Base-by-base conservation (phyloP, 495 filamentous ascomycete genomes). In the Podospora tetraspora region DNA sequence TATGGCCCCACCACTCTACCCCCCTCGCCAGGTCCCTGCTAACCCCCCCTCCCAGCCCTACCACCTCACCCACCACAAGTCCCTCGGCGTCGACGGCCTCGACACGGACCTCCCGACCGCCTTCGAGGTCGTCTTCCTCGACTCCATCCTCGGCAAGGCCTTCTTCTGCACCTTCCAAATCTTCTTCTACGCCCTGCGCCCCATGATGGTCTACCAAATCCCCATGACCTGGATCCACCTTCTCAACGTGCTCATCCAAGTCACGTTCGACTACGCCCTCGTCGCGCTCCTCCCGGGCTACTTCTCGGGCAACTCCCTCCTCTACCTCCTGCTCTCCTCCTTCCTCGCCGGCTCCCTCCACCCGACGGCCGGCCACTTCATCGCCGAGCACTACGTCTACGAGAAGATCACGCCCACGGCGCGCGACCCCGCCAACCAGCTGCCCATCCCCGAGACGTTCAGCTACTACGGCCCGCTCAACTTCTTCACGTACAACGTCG, bases 141-240 rank as follows among this genome's bases (percentile, higher is more conserved):
- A 97, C 84, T 96, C 92, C n/a, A 85, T 99, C 75, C 86, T 94
- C 21, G 96, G 96, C 73, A 99, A 99, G 78, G 91, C 96, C 69
- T 98, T 99, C 85, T 99, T 99, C 87, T 96, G 92, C 83, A 98
- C 96, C 72, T 98, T 97, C 83, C 96, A 99, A 80, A 97, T 99
- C 78, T 83, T 99, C 76, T 99, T 99, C 87, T 99, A 99, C 84
- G 96, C 96, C 75, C 75, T 99, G n/a, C 92, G 96, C 5, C 96
- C 96, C 63, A 96, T 97, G 90, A 89, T 94, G 81, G 86, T 99
- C 71, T 96, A 96, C 84, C 86, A 88, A 72, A 84, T 97, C 2
- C 92, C 94, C 25, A 86, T 98, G 77, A 98, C 96, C 62, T 85
- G 82, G 74, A 88, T 97, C 66, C 94, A 97, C 80, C 79, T 88